Base-by-base conservation (phyloP, 2,329 filamentous ascomycete species). In the Sporothrix variecibatus region DNA sequence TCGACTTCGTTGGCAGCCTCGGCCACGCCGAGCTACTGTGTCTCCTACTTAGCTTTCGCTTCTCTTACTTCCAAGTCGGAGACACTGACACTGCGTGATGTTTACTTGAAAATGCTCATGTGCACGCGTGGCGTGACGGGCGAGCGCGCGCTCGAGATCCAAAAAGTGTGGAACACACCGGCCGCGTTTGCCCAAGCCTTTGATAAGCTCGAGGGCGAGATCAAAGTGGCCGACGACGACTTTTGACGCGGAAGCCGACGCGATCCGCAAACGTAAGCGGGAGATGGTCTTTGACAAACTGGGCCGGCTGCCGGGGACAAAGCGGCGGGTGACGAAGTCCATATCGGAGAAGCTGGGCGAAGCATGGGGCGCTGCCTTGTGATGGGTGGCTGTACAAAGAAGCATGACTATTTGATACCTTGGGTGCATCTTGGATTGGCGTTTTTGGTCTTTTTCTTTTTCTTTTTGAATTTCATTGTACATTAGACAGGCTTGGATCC, bases 91-190 rank as follows among this genome's bases (percentile, higher is more conserved):
- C 83, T 95, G 11, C 86, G 92, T 73, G 93, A 96, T 78, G 81
- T 95, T 0, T 95, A 89, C 77, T 83, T 96, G 34, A 95, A 95
- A 81, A 95, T 96, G 93, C 86, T 96, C 67, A 94, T 96, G 93
- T 94, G 92, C 76, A 93, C 89, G 1, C 88, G 88, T 72, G 92
- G 92, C 1, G 85, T 96, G 15, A 93, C 92, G 0, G 92, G 91
- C 2, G 93, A 95, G 78, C 93, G 93, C 78, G 93, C 93, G 0
- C 81, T 95, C 5, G 93, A 94, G 81, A 94, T 96, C 15, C 93
- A 95, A 79, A 90, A 89, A 77, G 83, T 86, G n/a, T 96, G 93
- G 92, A 89, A 87, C 76, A 95, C 93, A 1, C 93, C 93, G 0
- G 85, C 88, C 74, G 89, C 89, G 0, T 89, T 96, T 70, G 84